Evolutionary conservation across 257 asterid species (phyloP).

Genomic region (Solanum chiquidenum): DNA sequence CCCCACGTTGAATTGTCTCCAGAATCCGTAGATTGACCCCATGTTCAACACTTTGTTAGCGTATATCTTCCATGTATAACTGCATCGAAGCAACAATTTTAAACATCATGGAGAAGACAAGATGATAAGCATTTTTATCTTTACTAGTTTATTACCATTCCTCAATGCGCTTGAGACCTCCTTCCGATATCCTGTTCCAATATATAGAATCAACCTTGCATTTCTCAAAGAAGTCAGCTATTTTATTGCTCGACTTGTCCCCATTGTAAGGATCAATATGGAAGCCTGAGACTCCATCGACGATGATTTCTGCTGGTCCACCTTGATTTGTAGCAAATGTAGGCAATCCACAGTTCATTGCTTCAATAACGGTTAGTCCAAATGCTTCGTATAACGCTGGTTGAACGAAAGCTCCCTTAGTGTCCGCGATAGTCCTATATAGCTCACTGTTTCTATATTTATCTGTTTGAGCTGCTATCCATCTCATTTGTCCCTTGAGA

Average conservation of each 20-base stretch:
- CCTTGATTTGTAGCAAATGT: slow-evolving; percentile 92
- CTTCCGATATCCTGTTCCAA: slow-evolving; percentile 53
- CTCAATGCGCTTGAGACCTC: slow-evolving; percentile 56
- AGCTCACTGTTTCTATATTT: slow-evolving; percentile 66
- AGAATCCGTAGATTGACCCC: slow-evolving; percentile 64
- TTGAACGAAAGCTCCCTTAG: slow-evolving; percentile 77
- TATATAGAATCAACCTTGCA: slow-evolving; percentile 42
- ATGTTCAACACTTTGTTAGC: slow-evolving; percentile 70
- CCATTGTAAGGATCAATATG: slow-evolving; percentile 75
- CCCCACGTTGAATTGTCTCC: slow-evolving; percentile 53
- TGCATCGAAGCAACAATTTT: slow-evolving; percentile 9
- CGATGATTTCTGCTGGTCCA: slow-evolving; percentile 82
- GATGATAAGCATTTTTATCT: not conserved
- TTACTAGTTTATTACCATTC: slow-evolving; percentile 38
- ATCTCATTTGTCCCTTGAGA: slow-evolving; percentile 74
- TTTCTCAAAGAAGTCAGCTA: slow-evolving; percentile 64
- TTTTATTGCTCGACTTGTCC: slow-evolving; percentile 50
- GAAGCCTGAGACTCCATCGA: slow-evolving; percentile 70
- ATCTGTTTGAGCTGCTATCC: slow-evolving; percentile 91
- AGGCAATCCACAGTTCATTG: slow-evolving; percentile 84
- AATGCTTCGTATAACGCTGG: slow-evolving; percentile 92
- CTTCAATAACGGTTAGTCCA: slow-evolving; percentile 77
- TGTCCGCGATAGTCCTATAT: slow-evolving; percentile 70
- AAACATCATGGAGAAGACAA: not conserved
- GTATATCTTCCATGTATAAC: slow-evolving; percentile 87